Percentiles rank a stretch among this genome's conserved stretches.
phyloP scores from a whole-genome alignment of 495 filamentous ascomycete species.

The Usnea hakonensis region DNA sequence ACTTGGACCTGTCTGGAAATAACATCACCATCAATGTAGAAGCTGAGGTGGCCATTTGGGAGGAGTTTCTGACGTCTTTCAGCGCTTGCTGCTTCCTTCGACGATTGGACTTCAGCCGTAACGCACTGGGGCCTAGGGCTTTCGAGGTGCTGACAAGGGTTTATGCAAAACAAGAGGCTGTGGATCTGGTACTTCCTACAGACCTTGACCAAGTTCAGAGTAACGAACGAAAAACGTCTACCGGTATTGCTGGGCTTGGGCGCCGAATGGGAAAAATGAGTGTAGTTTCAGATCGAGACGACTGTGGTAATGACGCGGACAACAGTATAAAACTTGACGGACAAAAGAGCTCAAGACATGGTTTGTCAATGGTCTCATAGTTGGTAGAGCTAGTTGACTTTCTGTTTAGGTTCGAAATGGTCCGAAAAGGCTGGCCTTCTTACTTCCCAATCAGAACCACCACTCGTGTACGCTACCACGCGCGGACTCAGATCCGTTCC shows the following conservation, averaged over 20 bases:
- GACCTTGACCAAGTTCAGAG: slow-evolving; percentile 1
- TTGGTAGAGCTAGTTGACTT: slow-evolving; percentile 10
- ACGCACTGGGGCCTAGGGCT: slow-evolving; percentile 34
- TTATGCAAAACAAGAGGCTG: slow-evolving; percentile 35
- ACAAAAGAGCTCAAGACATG: slow-evolving; percentile 24
- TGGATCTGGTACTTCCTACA: slow-evolving; percentile 12
- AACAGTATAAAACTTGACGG: slow-evolving; percentile 3
- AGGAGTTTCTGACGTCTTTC: slow-evolving; percentile 38
- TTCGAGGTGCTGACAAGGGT: slow-evolving; percentile 39
- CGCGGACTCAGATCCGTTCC: slow-evolving; percentile 42
- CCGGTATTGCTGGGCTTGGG: slow-evolving; percentile 13
- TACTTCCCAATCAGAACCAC: slow-evolving; percentile 21
- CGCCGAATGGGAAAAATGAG: slow-evolving; percentile 11
- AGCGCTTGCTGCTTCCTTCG: slow-evolving; percentile 36
- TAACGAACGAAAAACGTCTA: slow-evolving; percentile 27
- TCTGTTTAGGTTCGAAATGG: slow-evolving; percentile 16
- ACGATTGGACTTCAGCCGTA: slow-evolving; percentile 40
- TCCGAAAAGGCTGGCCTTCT: slow-evolving; percentile 19
- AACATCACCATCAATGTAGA: slow-evolving; percentile 30
- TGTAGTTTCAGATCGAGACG: slow-evolving; percentile 14
- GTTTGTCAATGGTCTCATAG: slow-evolving; percentile 15
- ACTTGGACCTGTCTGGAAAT: slow-evolving; percentile 44
- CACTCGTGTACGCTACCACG: slow-evolving; percentile 28
- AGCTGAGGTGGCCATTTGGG: slow-evolving; percentile 37
- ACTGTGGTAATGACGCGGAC: slow-evolving; percentile 14